Evolutionary conservation across 257 asterid genomes (phyloP), one percentile per base, ranked within the genome.

Genomic region (Solanum dulcamara): DNA sequence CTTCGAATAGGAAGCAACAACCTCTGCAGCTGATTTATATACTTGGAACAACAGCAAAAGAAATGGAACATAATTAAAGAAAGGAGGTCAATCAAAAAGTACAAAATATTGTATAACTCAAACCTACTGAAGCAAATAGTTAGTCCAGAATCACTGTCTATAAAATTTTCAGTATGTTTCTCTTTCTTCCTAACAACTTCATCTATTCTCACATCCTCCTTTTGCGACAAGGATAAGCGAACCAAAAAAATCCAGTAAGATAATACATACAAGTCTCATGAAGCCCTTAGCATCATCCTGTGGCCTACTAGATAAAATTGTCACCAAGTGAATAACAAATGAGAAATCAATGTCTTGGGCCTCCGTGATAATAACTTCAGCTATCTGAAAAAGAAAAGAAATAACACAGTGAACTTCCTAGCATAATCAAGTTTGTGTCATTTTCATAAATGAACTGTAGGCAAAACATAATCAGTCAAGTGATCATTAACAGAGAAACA

Each of bases 11-110:
- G 98, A 95, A 81, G 95, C 97, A 88, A 94, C 85, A 79, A 93
- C 93, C 88, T 94, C 96, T 55, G 97, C 97, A 84, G 92, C 94
- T 67, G 98, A 89, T 90, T 92, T 95, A 90, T 90, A 94, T 81
- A 91, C 96, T 98, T 95, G 89, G 85, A 83, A 86, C 80, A 81
- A 81, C 62, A 80, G 72, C 81, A 89, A 83, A 75, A 83, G 77
- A 66, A 85, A 84, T 51, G 22, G 57, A 42, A 74, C 57, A 75
- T 44, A 75, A 75, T 75, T 44, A 44, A 75, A 14, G 81, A 75
- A 30, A 44, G 38, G 38, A 74, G 40, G 81, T 72, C 35, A 72
- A 72, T 40, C 81, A 74, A 24, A 44, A 77, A 30, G 60, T 77
- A 77, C 62, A 4, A 46, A 51, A 28, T 28, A 28, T 77, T 77